These are phyloP conservation scores for Vanrija sp. DNA, from an alignment of 1,284 basidiomycete genomes.

Conservation along the genomic window DNA sequence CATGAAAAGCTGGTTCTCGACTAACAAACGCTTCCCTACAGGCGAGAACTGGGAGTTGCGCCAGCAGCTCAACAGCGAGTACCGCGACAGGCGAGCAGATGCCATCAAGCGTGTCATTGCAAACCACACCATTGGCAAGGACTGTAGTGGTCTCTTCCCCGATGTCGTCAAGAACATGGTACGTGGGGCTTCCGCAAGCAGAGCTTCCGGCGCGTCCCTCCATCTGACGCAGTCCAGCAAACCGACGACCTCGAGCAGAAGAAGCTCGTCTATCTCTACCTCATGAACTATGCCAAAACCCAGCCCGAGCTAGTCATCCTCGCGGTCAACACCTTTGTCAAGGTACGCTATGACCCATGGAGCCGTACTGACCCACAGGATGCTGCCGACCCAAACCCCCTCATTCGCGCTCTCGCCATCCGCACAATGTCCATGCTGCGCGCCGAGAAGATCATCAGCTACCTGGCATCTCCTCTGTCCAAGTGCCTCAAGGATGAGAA, in stretches of 20 bases:
- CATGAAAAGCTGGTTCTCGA: background rate
- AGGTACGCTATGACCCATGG: conserved; percentile 39
- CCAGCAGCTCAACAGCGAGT: conserved; percentile 92
- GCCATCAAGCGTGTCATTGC: conserved; percentile 96
- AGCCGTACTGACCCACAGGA: conserved; percentile 58
- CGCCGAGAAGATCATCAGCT: conserved; percentile 98
- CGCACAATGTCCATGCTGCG: conserved; percentile 96
- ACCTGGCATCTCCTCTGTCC: conserved; percentile 88
- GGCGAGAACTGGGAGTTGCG: conserved; percentile 93
- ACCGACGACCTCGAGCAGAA: conserved; percentile 53
- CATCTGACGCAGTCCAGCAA: conserved; percentile 43
- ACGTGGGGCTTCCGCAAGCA: conserved; percentile 6
- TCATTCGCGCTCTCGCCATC: conserved; percentile 92
- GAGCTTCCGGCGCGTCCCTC: background rate
- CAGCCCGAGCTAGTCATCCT: conserved; percentile 97
- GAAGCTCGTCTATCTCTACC: conserved; percentile 86
- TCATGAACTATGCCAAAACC: conserved; percentile 98
- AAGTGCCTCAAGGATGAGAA: conserved; percentile 90
- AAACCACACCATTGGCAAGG: conserved; percentile 94
- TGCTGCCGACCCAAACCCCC: conserved; percentile 90
- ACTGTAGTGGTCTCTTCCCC: conserved; percentile 92
- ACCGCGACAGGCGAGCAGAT: conserved; percentile 92
- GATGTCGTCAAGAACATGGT: conserved; percentile 98
- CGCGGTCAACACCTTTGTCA: conserved; percentile 97
- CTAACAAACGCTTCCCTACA: conserved; percentile 17